Evolutionary conservation across 108 stramenopile species (phyloP), one percentile per base, ranked within the genome.

Genomic region (Schizochytrium sp.): DNA sequence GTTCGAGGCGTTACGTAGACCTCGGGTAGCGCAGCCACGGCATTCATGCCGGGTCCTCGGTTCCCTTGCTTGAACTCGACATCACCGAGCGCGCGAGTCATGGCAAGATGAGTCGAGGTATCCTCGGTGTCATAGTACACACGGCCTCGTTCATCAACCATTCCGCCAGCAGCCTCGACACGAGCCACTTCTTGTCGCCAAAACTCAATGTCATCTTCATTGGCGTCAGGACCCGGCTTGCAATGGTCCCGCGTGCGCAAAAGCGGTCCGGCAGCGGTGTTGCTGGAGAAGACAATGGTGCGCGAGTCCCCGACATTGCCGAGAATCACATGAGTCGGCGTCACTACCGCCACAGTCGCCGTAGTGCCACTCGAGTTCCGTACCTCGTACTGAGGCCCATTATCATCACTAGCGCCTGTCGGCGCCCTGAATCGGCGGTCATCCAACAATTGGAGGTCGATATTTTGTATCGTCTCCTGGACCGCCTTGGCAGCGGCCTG

Each of bases 1-100:
- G 44, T 34, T 12, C 76, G 76, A 14, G 12, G 19, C 48, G 16
- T 34, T 0, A 53, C 16, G 1, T 21, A 83, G 25, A 23, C 19
- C 12, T 83, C 76, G n/a, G 76, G 76, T 23, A 53, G 43, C 44
- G 23, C 6, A 34, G 23, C 18, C 43, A 83, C 28, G 23, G 48
- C 76, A 8, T 28, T 14, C 8, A 23, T 12, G 10, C 5, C 63
- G 8, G 55, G 55, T 16, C 55, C 14, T 8, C 55, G 14, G 41
- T 14, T 14, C 12, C 16, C 16, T 23, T 83, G 45, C 51, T 83
- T 83, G 51, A 53, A 83, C 76, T 83, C 76, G 51, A 12, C 45
- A 34, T 83, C 76, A 45, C 76, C 76, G 0, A 83, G 51, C n/a
- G 76, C 76, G 51, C 76, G 76, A 12, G 76, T 83, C 76, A 83